Base-by-base conservation (phyloP, 2,329 filamentous ascomycete genomes). In the Botrytis fabae region DNA sequence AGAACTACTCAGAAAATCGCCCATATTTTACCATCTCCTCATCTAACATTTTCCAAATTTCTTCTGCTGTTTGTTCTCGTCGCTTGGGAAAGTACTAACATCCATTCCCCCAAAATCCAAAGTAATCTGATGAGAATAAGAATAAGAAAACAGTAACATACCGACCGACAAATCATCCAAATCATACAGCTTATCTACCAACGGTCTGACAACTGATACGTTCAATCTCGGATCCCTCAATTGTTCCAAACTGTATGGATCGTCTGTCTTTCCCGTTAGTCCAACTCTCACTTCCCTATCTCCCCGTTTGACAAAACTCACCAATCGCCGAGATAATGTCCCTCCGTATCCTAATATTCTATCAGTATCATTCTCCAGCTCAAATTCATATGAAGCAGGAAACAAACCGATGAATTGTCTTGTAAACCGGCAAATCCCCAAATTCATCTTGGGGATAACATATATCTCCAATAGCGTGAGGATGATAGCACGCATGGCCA, bases 151-250 rank as follows among this genome's bases (percentile, higher is more conserved):
- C 18, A 63, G 12, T 22, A 66, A 72, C 85, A 76, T 83, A 91
- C 90, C 87, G 72, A 95, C 90, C 1, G 93, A 95, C 57, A 95
- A 90, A 83, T 96, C 93, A 74, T 93, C 87, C 73, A 91, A 86
- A 78, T 93, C 90, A 80, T 94, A 96, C 14, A 95, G 87, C 80
- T 93, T 92, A 80, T 96, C 92, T n/a, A 96, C 92, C 40, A 96
- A 83, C 1, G 93, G 93, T 73, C 93, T 88, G 32, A 96, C 90
- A 62, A 96, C 91, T 1, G 91, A 76, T 32, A 79, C 63, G 80
- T 96, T 96, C 85, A 96, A 94, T 73, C 93, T 88, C 72, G 94
- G 91, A 80, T 94, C 92, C 78, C 91, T 89, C 75, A 97, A 84
- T 84, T 96, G 93, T 77, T 94, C 92, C 72, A 92, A 84, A 73